Evolutionary conservation across 495 filamentous ascomycete species (phyloP).

Genomic region (Sporormia fimetaria): DNA sequence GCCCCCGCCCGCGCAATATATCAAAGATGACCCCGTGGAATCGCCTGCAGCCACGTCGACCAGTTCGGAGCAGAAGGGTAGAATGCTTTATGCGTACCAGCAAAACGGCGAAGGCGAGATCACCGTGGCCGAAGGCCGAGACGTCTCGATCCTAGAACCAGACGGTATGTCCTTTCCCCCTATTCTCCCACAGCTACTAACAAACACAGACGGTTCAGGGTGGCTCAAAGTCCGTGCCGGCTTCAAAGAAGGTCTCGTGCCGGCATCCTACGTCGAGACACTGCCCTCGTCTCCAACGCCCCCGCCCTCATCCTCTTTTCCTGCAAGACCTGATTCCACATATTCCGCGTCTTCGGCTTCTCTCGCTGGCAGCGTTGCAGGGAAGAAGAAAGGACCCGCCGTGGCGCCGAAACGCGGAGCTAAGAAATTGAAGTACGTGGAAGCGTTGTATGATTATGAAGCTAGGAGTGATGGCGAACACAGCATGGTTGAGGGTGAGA

Average conservation of each 20-base stretch:
- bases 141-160: conserved; percentile 67
- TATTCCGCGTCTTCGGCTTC: conserved; percentile 46
- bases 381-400: conserved; percentile 82
- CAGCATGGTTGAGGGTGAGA: conserved; percentile 80
- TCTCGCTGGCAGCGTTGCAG: conserved; percentile 25
- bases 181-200: conserved; percentile 3
- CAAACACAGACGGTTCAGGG: conserved; percentile 63
- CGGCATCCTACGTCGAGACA: conserved; percentile 66
- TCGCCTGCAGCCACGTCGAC: conserved; percentile 21
- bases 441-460: conserved; percentile 85
- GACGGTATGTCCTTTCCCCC: conserved; percentile 54
- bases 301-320: conserved; percentile 36
- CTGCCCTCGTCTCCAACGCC: conserved; percentile 22
- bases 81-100: conserved; percentile 82
- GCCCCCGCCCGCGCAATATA: conserved; percentile 73
- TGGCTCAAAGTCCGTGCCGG: conserved; percentile 74
- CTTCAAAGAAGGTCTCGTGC: conserved; percentile 68
- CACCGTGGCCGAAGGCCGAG: conserved; percentile 61
- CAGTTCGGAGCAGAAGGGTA: conserved; percentile 53
- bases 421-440: conserved; percentile 90
- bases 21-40: conserved; percentile 35
- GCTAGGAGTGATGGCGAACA: conserved; percentile 78
- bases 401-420: conserved; percentile 87
- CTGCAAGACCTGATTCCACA: conserved; percentile 45
- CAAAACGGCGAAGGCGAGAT: conserved; percentile 70